Base-by-base conservation (phyloP, 495 filamentous ascomycete species). In the Hypomontagnella submonticulosa region DNA sequence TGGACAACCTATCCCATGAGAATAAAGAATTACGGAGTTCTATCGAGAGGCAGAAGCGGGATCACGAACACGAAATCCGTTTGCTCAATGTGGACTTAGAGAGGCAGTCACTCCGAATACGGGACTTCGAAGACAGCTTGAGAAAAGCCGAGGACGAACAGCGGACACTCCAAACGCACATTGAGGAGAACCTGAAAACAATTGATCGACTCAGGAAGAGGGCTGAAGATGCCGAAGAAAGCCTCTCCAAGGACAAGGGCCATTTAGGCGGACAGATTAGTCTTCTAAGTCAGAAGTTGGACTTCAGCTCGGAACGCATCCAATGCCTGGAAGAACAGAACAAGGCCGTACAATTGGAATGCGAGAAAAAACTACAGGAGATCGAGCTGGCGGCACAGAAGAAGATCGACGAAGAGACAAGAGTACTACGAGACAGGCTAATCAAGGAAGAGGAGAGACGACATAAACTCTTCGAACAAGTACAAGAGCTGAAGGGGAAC, bases 401-500 rank as follows among this genome's bases (percentile, higher is more conserved):
- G 57, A 63, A 75, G 50, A 67, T 73, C 27, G 57, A 65, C 32
- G 65, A 66, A 3, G 71, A 71, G 53, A 73, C 71, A 0, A 68
- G 34, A n/a, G 18, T 38, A 3, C 27, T 73, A 2, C 88, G 92
- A 49, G 89, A 92, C 57, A 97, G 94, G 71, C 79, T 99, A 27
- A 89, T 95, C 48, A 89, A 86, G 55, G 95, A 99, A 74, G 95
- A 99, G 73, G 96, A 91, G 1, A 79, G 97, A 18, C 85, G 95
- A 23, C 87, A 96, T 36, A 93, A 95, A 68, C 85, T 99, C 8
- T 96, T 97, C 80, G 97, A 98, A 73, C 93, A 97, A 74, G 93
- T 98, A 34, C 93, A 98, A 73, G 96, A 99, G 67, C 84, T 99
- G n/a, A 97, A 97, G 76, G 95, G 95, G 55, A 99, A 99, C 67